phyloP scores from a whole-genome alignment of 2,329 filamentous ascomycete species.

The Ceratocystiopsis sp. region DNA sequence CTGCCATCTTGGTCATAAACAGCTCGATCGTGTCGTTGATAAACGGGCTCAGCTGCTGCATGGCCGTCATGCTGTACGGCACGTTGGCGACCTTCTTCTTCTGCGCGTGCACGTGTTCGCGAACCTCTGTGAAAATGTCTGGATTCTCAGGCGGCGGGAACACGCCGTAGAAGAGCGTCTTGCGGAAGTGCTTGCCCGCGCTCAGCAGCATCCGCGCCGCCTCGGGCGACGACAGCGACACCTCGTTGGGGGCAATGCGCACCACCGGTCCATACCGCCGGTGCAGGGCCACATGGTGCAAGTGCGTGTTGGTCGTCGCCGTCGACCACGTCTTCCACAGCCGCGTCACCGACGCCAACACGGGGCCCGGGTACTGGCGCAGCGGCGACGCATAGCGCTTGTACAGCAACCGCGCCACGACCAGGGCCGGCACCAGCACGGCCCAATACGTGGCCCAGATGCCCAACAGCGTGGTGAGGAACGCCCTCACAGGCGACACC shows the following conservation, averaged over 20 bases:
- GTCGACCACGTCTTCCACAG: slow-evolving; percentile 26
- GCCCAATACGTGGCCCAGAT: slow-evolving; percentile 16
- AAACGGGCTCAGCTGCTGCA: slow-evolving; percentile 32
- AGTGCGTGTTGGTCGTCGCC: slow-evolving; percentile 21
- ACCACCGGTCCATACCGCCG: slow-evolving; percentile 28
- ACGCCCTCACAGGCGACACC: slow-evolving; percentile 11
- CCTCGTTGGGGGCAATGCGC: slow-evolving; percentile 30
- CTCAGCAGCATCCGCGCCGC: slow-evolving; percentile 27
- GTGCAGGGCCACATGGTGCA: slow-evolving; percentile 27
- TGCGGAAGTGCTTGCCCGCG: slow-evolving; percentile 34
- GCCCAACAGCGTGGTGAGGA: slow-evolving; percentile 9
- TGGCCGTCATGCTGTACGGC: slow-evolving; percentile 34
- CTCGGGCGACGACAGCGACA: slow-evolving; percentile 28
- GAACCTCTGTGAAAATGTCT: slow-evolving; percentile 39
- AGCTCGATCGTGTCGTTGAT: slow-evolving; percentile 34
- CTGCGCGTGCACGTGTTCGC: slow-evolving; percentile 34
- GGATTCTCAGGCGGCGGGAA: slow-evolving; percentile 40
- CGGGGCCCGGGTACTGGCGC: slow-evolving; percentile 19
- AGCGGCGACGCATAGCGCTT: slow-evolving; percentile 19
- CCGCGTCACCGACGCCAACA: slow-evolving; percentile 18
- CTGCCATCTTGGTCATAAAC: slow-evolving; percentile 24
- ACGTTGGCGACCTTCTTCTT: slow-evolving; percentile 37
- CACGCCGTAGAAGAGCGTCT: slow-evolving; percentile 34
- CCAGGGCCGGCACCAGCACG: slow-evolving; percentile 11
- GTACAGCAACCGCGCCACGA: slow-evolving; percentile 15